Evolutionary conservation across 345 rosid genomes (phyloP).

Genomic region (Eucalyptus melliodora): DNA sequence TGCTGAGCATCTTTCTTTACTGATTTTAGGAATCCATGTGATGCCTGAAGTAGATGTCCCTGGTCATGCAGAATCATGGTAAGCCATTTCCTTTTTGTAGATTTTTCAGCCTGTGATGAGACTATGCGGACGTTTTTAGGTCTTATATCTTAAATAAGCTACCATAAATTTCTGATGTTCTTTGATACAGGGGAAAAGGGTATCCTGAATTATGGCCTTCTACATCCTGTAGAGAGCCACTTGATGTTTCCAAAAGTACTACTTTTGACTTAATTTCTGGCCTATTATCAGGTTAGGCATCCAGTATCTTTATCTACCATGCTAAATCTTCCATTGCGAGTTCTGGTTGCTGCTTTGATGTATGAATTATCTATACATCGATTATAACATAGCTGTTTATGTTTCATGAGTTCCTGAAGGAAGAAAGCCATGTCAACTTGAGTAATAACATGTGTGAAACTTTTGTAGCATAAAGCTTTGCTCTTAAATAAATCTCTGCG

Average conservation of each 20-base stretch:
- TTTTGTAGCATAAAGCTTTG: background rate
- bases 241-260: conserved; percentile 68
- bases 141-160: background rate
- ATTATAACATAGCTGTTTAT: background rate
- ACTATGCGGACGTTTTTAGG: background rate
- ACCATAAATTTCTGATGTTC: conserved; percentile 1
- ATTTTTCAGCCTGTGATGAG: background rate
- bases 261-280: conserved; percentile 85
- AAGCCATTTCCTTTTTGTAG: background rate
- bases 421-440: background rate
- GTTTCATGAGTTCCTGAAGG: background rate
- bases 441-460: background rate
- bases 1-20: background rate
- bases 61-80: conserved; percentile 99
- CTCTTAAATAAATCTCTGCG: background rate
- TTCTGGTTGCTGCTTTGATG: background rate
- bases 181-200: conserved; percentile 71
- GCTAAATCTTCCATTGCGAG: background rate
- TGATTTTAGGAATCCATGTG: conserved; percentile 68
- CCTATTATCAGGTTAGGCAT: conserved; percentile 52
- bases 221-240: conserved; percentile 85
- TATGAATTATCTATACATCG: background rate
- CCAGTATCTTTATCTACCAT: background rate
- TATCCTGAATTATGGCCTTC: conserved; percentile 98
- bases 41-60: conserved; percentile 98